Conservation (phyloP, 2,329 filamentous ascomycete genomes). For the Trichoderma asperellum region DNA sequence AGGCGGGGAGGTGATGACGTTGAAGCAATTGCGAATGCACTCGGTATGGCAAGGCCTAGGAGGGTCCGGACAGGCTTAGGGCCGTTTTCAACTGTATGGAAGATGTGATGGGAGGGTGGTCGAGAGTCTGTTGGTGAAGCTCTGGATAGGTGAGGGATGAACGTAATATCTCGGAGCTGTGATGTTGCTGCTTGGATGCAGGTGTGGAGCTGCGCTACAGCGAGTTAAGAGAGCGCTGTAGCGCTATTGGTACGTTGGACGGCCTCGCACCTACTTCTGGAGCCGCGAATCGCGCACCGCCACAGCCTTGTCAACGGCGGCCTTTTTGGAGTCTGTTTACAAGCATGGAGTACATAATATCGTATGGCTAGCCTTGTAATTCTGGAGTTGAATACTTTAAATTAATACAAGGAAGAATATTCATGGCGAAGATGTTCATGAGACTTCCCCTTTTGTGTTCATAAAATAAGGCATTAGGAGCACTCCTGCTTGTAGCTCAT, state of each 20-base stretch:
- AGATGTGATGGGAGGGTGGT: neutral
- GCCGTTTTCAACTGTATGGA: neutral
- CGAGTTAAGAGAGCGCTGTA: conserved; percentile 15
- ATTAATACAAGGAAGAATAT: too few species aligned
- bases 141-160: conserved; percentile 12
- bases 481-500: neutral
- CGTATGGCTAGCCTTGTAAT: neutral
- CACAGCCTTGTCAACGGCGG: neutral
- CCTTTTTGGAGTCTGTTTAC: neutral
- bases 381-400: neutral
- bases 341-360: neutral
- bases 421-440: neutral
- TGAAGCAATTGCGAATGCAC: conserved; percentile 1
- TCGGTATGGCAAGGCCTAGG: neutral
- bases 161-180: conserved; percentile 26
- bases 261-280: conserved; percentile 23
- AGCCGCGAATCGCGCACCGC: conserved; percentile 23
- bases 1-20: conserved; percentile 17
- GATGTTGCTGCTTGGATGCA: conserved; percentile 19
- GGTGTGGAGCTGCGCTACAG: conserved; percentile 7
- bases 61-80: neutral
- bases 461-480: neutral
- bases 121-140: conserved; percentile 5
- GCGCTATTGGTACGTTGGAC: conserved; percentile 10
- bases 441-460: neutral